A percentile compares a stretch with the other conserved stretches of the same genome.
Conservation (phyloP, 1,139 yeast genomes). For the Candida mesenterica region DNA sequence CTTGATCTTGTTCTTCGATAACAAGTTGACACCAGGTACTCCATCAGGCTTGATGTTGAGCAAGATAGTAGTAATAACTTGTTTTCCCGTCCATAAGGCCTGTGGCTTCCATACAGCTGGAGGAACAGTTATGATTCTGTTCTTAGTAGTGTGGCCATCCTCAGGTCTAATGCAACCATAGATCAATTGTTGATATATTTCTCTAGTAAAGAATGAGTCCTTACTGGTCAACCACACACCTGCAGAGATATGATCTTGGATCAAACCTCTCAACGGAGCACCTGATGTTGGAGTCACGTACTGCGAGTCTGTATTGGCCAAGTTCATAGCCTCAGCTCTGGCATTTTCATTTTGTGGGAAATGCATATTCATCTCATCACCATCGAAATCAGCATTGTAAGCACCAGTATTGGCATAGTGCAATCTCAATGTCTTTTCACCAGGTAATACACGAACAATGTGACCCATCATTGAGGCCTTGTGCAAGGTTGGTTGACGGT, state of each 20-base stretch:
- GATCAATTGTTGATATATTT: conserved; percentile 86
- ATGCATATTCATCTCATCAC: conserved; percentile 99
- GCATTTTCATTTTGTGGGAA: conserved; percentile 99
- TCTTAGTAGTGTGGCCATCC: conserved; percentile 88
- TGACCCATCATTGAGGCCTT: conserved; percentile 99
- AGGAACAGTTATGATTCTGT: conserved; percentile 75
- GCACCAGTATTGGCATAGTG: conserved; percentile 99
- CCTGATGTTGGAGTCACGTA: conserved; percentile 98
- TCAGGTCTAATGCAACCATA: conserved; percentile 97
- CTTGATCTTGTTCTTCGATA: conserved; percentile 84
- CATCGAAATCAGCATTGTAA: conserved; percentile 98
- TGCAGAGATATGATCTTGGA: conserved; percentile 98
- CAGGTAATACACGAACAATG: conserved; percentile 92
- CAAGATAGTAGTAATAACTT: conserved; percentile 85
- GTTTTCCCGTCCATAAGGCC: conserved; percentile 99
- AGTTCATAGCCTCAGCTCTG: conserved; percentile 89
- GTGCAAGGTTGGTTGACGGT: conserved; percentile 98
- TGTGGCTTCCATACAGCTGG: conserved; percentile 87
- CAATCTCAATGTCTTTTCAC: conserved; percentile 92
- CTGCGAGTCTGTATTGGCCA: conserved; percentile 96
- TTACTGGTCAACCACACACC: conserved; percentile 97
- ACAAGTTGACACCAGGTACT: conserved; percentile 87
- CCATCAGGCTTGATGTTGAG: conserved; percentile 82
- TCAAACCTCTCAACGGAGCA: conserved; percentile 95
- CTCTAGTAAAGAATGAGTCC: conserved; percentile 88